Evolutionary conservation across 2,329 filamentous ascomycete genomes (phyloP), one percentile per base, ranked within the genome.

Genomic region (Hypomyces rosellus): DNA sequence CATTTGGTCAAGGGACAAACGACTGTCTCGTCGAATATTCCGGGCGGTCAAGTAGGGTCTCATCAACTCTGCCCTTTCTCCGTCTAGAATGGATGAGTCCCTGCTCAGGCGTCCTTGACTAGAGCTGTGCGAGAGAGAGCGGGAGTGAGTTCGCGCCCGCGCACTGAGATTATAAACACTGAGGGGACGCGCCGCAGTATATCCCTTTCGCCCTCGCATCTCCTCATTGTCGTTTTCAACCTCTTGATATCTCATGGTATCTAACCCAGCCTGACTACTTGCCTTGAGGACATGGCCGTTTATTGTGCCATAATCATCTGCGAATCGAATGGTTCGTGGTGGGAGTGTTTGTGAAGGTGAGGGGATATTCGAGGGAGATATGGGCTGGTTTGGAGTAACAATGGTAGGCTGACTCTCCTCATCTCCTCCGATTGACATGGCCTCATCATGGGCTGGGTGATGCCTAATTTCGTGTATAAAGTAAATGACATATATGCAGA

Each of bases 381-480:
- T 41, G 25, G 40, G 34, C 2, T 16, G 43, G 16, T 33, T 18
- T 15, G 46, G 39, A 9, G 49, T 41, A 7, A 39, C 34, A 5
- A 18, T 48, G 11, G 15, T 39, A 9, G 45, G 43, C 5, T 46
- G 25, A 39, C 30, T 38, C 22, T 51, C 49, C 33, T 51, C 45
- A 16, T 45, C 49, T 5, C 15, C 18, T 4, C 33, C 34, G 34
- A n/a, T 45, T 22, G 34, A 20, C 16, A 49, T 22, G 30, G 43
- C 37, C 12, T 39, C 18, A 2, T 46, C 47, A 16, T 46, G 45
- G 1, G 14, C 15, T 8, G 46, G 42, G 30, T 44, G 85, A 1
- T 85, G 82, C 58, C 84, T 86, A 45, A 92, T 77, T 66, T 91
- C 87, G 66, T 91, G 89, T 55, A 85, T 70, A 5, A 92, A 79